Evolutionary conservation across 1,284 basidiomycete genomes (phyloP), one percentile per base, ranked within the genome.

Genomic region (Fomitopsis palustris): DNA sequence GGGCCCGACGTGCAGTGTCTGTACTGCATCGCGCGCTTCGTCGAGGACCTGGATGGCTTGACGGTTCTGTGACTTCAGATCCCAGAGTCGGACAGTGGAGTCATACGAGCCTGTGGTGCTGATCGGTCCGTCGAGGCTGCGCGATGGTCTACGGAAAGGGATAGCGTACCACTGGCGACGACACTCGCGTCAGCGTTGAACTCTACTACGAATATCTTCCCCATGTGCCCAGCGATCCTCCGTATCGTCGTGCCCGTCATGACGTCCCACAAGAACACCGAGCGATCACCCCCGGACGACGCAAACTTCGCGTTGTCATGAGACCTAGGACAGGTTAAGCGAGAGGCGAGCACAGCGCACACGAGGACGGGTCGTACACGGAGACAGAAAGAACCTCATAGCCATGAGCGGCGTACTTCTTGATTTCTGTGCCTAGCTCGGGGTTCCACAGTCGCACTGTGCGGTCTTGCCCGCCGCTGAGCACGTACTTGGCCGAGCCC

Each of bases 211-310:
- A 97, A 88, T 55, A 99, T 89, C 70, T 94, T 94, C 3, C 93
- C 87, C 77, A 92, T 85, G 72, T 98, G 96, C 0, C 94, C 96
- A 21, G 89, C 77, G 60, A 98, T 82, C 52, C 95, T 80, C 43
- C 94, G 81, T 27, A 90, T 85, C 1, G 95, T 92, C 42, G 84
- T 81, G 1, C 93, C 96, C 16, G 89, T 86, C 10, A 89, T 86
- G 8, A 99, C 96, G 70, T 99, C 97, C 96, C 96, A 99, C 23
- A 98, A 74, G 66, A 95, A 96, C 0, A 98, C 90, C 49, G 87
- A 87, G 64, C 93, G 87, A 74, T 99, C 97, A 3, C 93, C 95
- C 41, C 97, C 97, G 27, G 91, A 93, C 2, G 92, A 95, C 1
- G 91, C 96, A 68, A 99, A 96, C 66, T 90, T 89, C 51, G 91